A percentile compares a stretch with the other conserved stretches of the same genome.
Conservation (phyloP, 306 rosid species). For the Cyclanthera cordifolia region DNA sequence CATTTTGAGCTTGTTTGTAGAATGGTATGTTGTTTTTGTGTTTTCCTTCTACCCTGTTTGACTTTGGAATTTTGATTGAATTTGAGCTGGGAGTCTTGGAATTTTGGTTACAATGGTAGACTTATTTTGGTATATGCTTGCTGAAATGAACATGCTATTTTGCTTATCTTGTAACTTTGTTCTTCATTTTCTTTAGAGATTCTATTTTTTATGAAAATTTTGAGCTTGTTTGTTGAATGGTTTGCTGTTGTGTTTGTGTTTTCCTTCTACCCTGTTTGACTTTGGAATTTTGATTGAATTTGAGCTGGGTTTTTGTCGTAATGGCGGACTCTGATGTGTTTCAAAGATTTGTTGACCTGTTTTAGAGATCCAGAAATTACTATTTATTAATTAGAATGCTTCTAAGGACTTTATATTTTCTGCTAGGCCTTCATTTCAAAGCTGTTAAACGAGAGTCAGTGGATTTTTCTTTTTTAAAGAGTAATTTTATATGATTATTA, state of each 20-base stretch:
- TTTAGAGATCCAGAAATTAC: conserved; percentile 1
- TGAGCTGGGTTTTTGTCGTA: neutral
- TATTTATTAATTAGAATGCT: neutral
- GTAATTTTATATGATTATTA: too few relatives aligned
- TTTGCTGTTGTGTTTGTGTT: neutral
- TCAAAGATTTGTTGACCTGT: neutral
- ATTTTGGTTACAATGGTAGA: neutral
- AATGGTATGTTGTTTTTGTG: neutral
- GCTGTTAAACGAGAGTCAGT: neutral
- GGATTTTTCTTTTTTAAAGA: neutral
- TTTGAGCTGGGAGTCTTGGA: neutral
- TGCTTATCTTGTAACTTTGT: too few relatives aligned
- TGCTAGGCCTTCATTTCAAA: neutral
- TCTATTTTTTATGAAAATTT: neutral
- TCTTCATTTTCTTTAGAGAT: neutral
- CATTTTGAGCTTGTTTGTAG: neutral
- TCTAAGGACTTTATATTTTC: neutral
- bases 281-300: neutral
- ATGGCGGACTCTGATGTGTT: neutral
- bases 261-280: neutral
- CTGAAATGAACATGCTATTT: too few relatives aligned
- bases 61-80: neutral
- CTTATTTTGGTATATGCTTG: neutral
- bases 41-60: neutral
- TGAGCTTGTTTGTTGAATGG: conserved; percentile 5